Evolutionary conservation across 106 monocot species (phyloP).

Genomic region (Allium cepa): DNA sequence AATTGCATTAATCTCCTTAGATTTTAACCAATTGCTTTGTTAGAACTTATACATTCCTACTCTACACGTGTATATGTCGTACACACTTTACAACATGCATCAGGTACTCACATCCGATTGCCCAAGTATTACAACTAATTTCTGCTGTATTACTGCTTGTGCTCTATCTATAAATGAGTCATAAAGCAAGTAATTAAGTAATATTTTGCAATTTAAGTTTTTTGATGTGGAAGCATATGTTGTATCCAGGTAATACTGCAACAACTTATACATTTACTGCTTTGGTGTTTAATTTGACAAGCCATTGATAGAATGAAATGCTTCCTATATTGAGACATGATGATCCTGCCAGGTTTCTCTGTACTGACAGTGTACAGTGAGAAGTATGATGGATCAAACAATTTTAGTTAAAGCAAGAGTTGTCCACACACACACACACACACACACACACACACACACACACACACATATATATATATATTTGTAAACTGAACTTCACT

Average conservation of each 20-base stretch:
- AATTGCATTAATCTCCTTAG: background rate
- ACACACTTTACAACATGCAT: background rate
- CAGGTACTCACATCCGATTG: background rate
- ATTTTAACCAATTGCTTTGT: background rate
- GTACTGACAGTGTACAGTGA: conserved; percentile 55
- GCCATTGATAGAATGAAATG: conserved; percentile 47
- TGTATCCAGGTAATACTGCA: background rate
- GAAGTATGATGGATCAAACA: conserved; percentile 53
- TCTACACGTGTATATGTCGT: background rate
- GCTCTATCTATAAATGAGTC: background rate
- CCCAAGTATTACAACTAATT: background rate
- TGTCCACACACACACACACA: too few relatives aligned
- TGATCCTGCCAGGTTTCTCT: conserved; percentile 61
- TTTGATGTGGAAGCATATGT: background rate
- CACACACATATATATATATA: background rate
- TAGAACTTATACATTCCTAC: background rate
- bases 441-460: too few relatives aligned
- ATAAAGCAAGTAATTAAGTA: background rate
- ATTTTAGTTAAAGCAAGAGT: background rate
- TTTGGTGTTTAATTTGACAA: conserved; percentile 41
- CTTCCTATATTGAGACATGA: conserved; percentile 51
- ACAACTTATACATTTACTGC: conserved; percentile 16
- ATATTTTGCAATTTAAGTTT: background rate
- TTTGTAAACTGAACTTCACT: background rate
- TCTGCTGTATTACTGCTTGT: background rate